Evolutionary conservation across 345 rosid species (phyloP).

Genomic region (Lumnitzera littorea): DNA sequence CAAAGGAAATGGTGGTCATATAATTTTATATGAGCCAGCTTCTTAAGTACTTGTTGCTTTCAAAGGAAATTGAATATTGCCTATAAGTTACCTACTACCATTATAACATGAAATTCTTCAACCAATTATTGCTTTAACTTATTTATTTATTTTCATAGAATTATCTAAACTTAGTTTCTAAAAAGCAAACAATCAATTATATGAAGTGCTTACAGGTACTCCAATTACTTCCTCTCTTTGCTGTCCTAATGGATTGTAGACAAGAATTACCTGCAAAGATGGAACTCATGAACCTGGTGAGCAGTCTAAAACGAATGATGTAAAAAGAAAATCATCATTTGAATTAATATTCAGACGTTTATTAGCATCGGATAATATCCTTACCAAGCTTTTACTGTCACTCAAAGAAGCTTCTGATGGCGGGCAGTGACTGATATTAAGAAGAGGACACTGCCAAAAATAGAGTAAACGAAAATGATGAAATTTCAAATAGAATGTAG

Average conservation of each 20-base stretch:
- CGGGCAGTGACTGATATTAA: constrained; percentile 91
- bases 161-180: constrained; percentile 4
- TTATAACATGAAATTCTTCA: not conserved
- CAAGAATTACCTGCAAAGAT: constrained; percentile 49
- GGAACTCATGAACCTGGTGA: not conserved
- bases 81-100: too few relatives aligned
- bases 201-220: constrained; percentile 54
- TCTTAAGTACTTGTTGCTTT: too few relatives aligned
- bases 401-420: constrained; percentile 63
- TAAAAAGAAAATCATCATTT: not conserved
- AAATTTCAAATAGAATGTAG: not conserved
- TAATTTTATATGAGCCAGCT: too few relatives aligned
- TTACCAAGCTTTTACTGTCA: constrained; percentile 68
- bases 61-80: too few relatives aligned
- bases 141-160: not conserved
- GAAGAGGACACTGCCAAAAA: constrained; percentile 76
- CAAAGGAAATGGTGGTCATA: too few relatives aligned
- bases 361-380: not conserved
- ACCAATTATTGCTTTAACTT: not conserved
- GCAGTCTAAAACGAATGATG: not conserved
- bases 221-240: constrained; percentile 70
- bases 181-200: not conserved
- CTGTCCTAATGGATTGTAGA: constrained; percentile 91
- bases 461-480: not conserved
- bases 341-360: not conserved